phyloP scores from a whole-genome alignment of 345 rosid species.

The Brassica carinata region DNA sequence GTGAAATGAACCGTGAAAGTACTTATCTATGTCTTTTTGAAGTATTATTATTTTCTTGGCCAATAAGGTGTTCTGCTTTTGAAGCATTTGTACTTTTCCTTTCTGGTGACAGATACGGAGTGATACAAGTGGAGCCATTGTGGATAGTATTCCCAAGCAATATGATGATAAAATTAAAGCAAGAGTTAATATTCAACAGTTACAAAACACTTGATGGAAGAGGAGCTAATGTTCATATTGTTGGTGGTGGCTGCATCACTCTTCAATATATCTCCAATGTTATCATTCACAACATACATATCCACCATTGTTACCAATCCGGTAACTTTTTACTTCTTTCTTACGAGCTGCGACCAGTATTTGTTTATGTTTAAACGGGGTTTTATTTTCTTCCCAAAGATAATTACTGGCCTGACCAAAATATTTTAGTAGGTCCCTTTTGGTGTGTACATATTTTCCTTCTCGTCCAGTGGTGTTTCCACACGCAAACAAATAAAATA shows the following conservation, averaged over 20 bases:
- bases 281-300: conserved; percentile 87
- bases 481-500: no score
- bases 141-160: conserved; percentile 94
- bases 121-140: conserved; percentile 80
- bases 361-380: no score
- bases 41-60: neutral
- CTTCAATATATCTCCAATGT: conserved; percentile 83
- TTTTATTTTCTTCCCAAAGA: neutral
- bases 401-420: conserved; percentile 16
- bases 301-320: conserved; percentile 82
- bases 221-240: conserved; percentile 89
- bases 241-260: conserved; percentile 96
- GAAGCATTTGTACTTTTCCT: neutral
- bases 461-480: conserved; percentile 28
- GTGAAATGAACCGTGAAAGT: neutral
- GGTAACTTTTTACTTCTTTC: no score
- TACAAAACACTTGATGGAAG: conserved; percentile 94
- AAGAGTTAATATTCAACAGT: conserved; percentile 93
- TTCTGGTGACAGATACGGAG: conserved; percentile 62
- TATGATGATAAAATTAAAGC: conserved; percentile 80
- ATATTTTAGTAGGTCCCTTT: conserved; percentile 34
- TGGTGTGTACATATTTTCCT: conserved; percentile 25
- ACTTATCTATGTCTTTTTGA: neutral
- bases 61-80: neutral
- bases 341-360: no score